Conservation (phyloP, 176 grass and related monocot species). For the Melocanna baccifera region DNA sequence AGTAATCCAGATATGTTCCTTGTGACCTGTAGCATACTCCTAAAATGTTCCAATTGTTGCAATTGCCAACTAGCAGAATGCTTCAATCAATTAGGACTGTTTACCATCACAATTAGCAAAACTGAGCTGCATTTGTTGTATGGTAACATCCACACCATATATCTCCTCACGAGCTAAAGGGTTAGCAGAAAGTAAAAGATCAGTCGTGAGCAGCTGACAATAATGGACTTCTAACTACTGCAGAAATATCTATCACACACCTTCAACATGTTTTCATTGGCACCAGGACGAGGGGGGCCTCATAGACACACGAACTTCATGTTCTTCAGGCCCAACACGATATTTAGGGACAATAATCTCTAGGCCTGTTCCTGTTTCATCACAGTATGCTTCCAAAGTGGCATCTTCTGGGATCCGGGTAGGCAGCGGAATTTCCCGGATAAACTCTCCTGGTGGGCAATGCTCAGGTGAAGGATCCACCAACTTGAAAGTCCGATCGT, state of each 20-base stretch:
- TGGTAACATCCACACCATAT: constrained; percentile 24
- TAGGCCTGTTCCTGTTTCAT: constrained; percentile 70
- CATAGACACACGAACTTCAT: constrained; percentile 92
- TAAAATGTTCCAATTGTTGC: constrained; percentile 23
- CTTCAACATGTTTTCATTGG: constrained; percentile 47
- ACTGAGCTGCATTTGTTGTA: constrained; percentile 26
- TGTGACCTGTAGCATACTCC: constrained; percentile 33
- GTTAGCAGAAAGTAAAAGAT: constrained; percentile 47
- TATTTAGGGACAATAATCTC: constrained; percentile 91
- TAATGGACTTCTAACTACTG: constrained; percentile 14
- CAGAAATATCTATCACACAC: constrained; percentile 34
- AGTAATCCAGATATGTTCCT: constrained; percentile 33
- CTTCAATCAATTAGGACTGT: constrained; percentile 32
- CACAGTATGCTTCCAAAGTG: constrained; percentile 76
- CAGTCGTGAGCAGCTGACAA: constrained; percentile 21
- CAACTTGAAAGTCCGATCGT: constrained; percentile 84
- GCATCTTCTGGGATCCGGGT: constrained; percentile 90
- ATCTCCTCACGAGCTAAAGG: constrained; percentile 34
- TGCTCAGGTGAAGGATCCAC: constrained; percentile 77
- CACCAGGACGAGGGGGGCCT: constrained; percentile 69
- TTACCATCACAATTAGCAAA: constrained; percentile 49
- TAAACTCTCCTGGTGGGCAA: constrained; percentile 89
- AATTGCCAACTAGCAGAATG: constrained; percentile 38
- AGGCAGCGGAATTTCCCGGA: constrained; percentile 75
- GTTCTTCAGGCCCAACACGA: constrained; percentile 85